Percentiles rank a stretch among this genome's conserved stretches.
phyloP scores from a whole-genome alignment of 768 basidiomycete species.

The Cubamyces sp. region DNA sequence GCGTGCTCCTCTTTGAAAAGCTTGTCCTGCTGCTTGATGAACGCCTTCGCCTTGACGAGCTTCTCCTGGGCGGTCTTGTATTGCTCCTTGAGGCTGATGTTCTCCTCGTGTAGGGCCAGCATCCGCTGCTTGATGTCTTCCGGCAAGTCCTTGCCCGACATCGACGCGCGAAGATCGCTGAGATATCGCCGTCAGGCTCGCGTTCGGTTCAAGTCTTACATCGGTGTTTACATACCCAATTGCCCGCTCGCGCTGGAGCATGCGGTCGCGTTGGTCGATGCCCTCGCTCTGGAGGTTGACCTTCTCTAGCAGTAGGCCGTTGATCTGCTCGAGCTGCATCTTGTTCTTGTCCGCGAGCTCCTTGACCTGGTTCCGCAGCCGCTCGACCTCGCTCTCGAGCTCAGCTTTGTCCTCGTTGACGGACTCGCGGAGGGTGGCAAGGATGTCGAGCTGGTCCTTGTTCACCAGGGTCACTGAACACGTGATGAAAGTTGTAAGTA shows the following conservation, averaged over 20 bases:
- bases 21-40: constrained; percentile 92
- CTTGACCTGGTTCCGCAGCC: constrained; percentile 66
- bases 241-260: constrained; percentile 85
- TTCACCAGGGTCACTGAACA: constrained; percentile 82
- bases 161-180: constrained; percentile 76
- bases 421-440: constrained; percentile 82
- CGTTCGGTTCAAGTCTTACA: no score
- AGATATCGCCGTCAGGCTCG: neutral
- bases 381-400: constrained; percentile 69
- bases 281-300: constrained; percentile 87
- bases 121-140: constrained; percentile 81
- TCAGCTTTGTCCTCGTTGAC: constrained; percentile 85
- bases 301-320: constrained; percentile 86
- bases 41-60: constrained; percentile 81
- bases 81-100: constrained; percentile 69
- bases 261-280: constrained; percentile 85
- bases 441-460: constrained; percentile 91
- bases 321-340: constrained; percentile 91
- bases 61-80: constrained; percentile 75
- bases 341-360: constrained; percentile 81
- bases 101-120: constrained; percentile 78
- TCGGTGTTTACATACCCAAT: constrained; percentile 74
- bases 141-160: constrained; percentile 79
- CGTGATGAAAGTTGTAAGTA: neutral
- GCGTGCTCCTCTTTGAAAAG: constrained; percentile 83